Percentiles rank a stretch among this genome's conserved stretches.
Conservation (phyloP, 352 stramenopile genomes). For the Phytopythium cucurbitacearum region DNA sequence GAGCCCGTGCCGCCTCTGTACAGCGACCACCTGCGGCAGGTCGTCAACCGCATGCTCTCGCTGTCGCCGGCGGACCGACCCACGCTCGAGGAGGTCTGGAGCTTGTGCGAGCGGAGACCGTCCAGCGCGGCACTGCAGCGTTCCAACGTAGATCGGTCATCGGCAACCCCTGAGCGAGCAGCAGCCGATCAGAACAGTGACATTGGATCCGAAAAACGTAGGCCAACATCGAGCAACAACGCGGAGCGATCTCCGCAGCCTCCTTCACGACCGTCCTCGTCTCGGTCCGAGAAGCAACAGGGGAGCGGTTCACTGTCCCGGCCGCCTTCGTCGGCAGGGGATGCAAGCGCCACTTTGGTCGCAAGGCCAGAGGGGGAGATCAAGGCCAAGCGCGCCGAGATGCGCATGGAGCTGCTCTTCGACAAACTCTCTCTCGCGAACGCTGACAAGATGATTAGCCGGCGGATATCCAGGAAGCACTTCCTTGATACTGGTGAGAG, state of each 20-base stretch:
- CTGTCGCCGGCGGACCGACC: conserved; percentile 52
- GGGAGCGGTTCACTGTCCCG: conserved; percentile 22
- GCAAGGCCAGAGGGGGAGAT: conserved; percentile 17
- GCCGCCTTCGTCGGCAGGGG: conserved; percentile 27
- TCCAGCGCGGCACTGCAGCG: conserved; percentile 26
- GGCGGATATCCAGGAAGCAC: conserved; percentile 37
- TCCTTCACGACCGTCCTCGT: conserved; percentile 2
- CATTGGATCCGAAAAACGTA: not conserved
- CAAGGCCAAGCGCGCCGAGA: conserved; percentile 26
- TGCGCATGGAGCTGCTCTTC: conserved; percentile 63
- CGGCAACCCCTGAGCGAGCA: conserved; percentile 5
- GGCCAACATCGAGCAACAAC: too few species aligned
- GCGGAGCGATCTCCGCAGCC: not conserved
- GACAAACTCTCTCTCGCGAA: conserved; percentile 59
- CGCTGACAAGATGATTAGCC: conserved; percentile 35
- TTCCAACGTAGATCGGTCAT: not conserved
- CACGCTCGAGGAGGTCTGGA: conserved; percentile 64
- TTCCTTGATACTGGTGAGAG: conserved; percentile 25
- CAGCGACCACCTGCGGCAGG: conserved; percentile 44
- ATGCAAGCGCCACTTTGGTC: conserved; percentile 1
- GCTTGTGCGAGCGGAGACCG: conserved; percentile 34
- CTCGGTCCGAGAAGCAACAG: conserved; percentile 19
- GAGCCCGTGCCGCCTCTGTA: conserved; percentile 57
- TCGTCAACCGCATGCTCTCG: conserved; percentile 75
- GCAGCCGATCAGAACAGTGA: conserved; percentile 15